Evolutionary conservation across 805 yeast species (phyloP).

Genomic region (Ogataea methanolica): DNA sequence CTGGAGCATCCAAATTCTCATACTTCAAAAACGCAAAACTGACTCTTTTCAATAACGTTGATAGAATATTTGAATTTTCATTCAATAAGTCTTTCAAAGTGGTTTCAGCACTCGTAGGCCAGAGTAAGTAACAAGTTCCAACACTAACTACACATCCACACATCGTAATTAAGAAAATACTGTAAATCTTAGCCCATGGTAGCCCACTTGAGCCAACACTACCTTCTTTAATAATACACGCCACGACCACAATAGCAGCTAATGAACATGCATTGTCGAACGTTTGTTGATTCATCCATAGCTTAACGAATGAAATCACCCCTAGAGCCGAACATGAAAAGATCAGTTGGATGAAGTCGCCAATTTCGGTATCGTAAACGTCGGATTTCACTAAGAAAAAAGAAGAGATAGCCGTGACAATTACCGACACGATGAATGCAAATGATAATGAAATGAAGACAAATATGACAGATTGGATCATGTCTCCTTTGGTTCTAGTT

Average conservation of each 20-base stretch:
- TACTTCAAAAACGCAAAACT: conserved; percentile 48
- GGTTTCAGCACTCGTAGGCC: conserved; percentile 57
- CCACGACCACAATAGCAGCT: conserved; percentile 65
- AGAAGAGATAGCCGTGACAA: conserved; percentile 47
- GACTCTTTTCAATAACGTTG: conserved; percentile 41
- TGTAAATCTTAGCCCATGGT: conserved; percentile 49
- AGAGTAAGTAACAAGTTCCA: conserved; percentile 53
- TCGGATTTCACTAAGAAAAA: conserved; percentile 29
- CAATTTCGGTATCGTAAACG: conserved; percentile 41
- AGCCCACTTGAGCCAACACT: conserved; percentile 53
- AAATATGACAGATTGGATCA: conserved; percentile 68
- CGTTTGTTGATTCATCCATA: conserved; percentile 57
- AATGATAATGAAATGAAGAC: conserved; percentile 51
- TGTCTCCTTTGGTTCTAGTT: conserved; percentile 70
- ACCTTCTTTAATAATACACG: conserved; percentile 73
- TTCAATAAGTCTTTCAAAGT: conserved; percentile 43
- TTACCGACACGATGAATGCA: conserved; percentile 48
- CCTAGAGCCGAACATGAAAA: conserved; percentile 57
- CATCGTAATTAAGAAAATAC: conserved; percentile 53
- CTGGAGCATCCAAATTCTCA: conserved; percentile 38
- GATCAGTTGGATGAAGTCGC: conserved; percentile 50
- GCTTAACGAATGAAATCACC: conserved; percentile 63
- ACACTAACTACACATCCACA: conserved; percentile 59
- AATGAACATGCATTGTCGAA: conserved; percentile 80
- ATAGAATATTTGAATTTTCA: conserved; percentile 47